A percentile compares a stretch with the other conserved stretches of the same genome.
Evolutionary conservation across 2,329 filamentous ascomycete genomes (phyloP).

Genomic region (Microdochium nivale): DNA sequence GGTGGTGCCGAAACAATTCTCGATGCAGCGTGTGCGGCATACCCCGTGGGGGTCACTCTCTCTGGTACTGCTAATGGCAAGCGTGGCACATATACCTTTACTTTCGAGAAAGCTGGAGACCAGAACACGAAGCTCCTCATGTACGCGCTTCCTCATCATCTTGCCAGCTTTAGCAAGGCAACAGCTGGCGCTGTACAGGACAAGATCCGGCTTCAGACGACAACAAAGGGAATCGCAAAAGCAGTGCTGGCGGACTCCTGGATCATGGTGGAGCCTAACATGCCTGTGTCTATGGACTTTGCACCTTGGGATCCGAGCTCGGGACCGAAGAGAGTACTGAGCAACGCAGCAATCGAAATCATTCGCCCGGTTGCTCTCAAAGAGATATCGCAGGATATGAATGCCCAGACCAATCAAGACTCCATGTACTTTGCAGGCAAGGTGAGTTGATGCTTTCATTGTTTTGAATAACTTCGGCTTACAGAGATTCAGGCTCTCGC

Average conservation of each 20-base stretch:
- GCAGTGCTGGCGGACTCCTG: slow-evolving; percentile 65
- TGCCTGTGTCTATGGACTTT: slow-evolving; percentile 70
- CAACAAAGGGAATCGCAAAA: slow-evolving; percentile 75
- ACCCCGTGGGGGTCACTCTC: slow-evolving; percentile 55
- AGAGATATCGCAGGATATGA: slow-evolving; percentile 71
- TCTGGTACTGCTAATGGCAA: slow-evolving; percentile 51
- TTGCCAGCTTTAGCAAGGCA: slow-evolving; percentile 59
- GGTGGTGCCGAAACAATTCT: slow-evolving; percentile 57
- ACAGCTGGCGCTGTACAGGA: slow-evolving; percentile 38
- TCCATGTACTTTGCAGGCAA: slow-evolving; percentile 95
- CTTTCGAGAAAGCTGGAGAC: slow-evolving; percentile 64
- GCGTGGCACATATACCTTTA: slow-evolving; percentile 63
- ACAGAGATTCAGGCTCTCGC: slow-evolving; percentile 47
- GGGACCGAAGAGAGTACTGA: slow-evolving; percentile 36
- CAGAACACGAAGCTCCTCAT: slow-evolving; percentile 58
- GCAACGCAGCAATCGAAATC: slow-evolving; percentile 42
- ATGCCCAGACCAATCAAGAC: slow-evolving; percentile 62
- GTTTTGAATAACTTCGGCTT: slow-evolving; percentile 14
- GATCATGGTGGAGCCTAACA: slow-evolving; percentile 66
- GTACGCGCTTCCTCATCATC: slow-evolving; percentile 83
- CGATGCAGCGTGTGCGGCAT: slow-evolving; percentile 69
- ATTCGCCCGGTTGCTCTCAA: slow-evolving; percentile 56
- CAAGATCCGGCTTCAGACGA: slow-evolving; percentile 61
- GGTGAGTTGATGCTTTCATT: slow-evolving; percentile 27
- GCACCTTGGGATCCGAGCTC: slow-evolving; percentile 62